Evolutionary conservation across 2,329 filamentous ascomycete species (phyloP).

Genomic region (Diaporthe batatas): DNA sequence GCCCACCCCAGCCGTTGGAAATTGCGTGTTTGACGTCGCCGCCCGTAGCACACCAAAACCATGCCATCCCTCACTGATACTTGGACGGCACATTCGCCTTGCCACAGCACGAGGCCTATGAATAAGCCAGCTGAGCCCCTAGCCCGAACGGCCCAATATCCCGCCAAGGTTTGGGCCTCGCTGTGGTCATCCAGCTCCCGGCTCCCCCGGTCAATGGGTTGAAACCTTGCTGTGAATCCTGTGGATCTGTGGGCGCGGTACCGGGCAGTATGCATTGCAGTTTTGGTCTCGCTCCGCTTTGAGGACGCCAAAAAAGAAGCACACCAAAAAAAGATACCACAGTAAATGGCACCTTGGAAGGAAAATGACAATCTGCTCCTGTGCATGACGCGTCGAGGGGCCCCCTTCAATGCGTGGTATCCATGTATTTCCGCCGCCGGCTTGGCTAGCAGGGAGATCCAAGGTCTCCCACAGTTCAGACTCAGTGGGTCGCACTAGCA

Average conservation of each 20-base stretch:
- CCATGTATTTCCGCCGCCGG: conserved; percentile 44
- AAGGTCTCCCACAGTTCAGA: conserved; percentile 39
- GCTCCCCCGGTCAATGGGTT: conserved; percentile 31
- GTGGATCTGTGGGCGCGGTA: conserved; percentile 26
- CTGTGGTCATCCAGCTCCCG: conserved; percentile 24
- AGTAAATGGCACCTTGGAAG: conserved; percentile 21
- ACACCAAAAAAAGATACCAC: conserved; percentile 30
- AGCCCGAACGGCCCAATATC: conserved; percentile 25
- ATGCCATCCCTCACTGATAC: conserved; percentile 13
- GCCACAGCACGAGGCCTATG: conserved; percentile 20
- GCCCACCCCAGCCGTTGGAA: conserved; percentile 9
- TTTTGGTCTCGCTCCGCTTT: conserved; percentile 29
- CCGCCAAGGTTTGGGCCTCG: conserved; percentile 31
- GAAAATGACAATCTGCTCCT: conserved; percentile 31
- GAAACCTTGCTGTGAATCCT: conserved; percentile 31
- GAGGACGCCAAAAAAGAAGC: conserved; percentile 13
- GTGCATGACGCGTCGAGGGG: conserved; percentile 42
- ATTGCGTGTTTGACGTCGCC: conserved; percentile 18
- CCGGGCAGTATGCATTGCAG: conserved; percentile 13
- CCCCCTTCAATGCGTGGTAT: conserved; percentile 42
- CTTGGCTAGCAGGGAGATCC: conserved; percentile 42
- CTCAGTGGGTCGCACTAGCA: conserved; percentile 46
- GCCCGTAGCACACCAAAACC: not conserved
- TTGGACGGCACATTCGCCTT: not conserved
- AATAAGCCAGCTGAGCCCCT: conserved; percentile 30